Evolutionary conservation across 345 rosid species (phyloP).

Genomic region (Balakata baccata): DNA sequence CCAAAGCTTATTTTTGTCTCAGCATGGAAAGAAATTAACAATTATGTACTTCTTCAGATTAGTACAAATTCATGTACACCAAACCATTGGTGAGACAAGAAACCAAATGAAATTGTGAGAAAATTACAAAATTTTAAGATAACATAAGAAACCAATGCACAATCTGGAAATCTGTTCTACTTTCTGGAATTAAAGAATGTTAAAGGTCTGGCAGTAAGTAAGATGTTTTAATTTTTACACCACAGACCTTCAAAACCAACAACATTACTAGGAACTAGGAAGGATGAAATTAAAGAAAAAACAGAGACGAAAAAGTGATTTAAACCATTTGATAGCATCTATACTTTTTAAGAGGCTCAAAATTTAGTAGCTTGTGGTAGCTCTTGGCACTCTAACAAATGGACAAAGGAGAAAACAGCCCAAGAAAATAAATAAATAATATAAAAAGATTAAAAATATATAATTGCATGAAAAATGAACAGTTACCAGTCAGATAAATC

Average conservation of each 20-base stretch:
- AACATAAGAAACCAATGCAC: not conserved
- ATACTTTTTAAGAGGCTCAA: not conserved
- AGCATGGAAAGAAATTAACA: not conserved
- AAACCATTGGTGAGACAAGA: not conserved
- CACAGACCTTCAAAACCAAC: not conserved
- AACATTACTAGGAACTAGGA: not conserved
- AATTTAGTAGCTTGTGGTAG: not conserved
- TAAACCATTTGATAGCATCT: not conserved
- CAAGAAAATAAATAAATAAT: not conserved
- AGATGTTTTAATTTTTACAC: not conserved
- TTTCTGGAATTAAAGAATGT: not conserved
- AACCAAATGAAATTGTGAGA: not conserved
- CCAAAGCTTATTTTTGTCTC: not conserved
- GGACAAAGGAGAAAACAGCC: not conserved
- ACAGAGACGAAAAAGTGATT: not conserved
- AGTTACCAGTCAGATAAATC: not conserved
- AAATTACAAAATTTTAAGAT: not conserved
- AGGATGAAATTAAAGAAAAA: too few species aligned
- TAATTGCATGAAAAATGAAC: not conserved
- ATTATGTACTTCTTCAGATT: not conserved
- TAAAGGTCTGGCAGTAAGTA: not conserved
- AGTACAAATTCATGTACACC: not conserved
- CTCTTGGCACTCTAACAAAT: not conserved
- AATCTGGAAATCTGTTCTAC: not conserved
- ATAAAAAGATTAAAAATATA: too few species aligned